These are phyloP conservation scores for Dictyostelium citrinum DNA, from an alignment of 78 protist species.

Conservation along the genomic window DNA sequence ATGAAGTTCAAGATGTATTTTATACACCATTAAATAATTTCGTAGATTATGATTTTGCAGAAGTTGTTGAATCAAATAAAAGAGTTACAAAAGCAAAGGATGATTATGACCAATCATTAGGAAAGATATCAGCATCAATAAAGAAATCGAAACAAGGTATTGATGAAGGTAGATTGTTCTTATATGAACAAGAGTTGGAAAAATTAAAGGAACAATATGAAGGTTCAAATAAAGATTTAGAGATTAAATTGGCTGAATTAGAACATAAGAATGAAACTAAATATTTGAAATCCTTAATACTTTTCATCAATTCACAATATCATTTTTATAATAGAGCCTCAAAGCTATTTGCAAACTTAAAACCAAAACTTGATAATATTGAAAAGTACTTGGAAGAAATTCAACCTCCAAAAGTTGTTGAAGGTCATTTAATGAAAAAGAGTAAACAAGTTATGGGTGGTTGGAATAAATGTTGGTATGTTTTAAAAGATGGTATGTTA, in stretches of 20 bases:
- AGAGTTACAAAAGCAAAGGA: constrained; percentile 51
- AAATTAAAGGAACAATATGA: constrained; percentile 48
- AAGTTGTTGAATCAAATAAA: constrained; percentile 68
- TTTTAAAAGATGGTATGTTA: constrained; percentile 79
- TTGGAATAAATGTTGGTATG: constrained; percentile 81
- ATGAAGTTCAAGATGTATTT: constrained; percentile 76
- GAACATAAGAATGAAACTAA: constrained; percentile 69
- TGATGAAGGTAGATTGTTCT: constrained; percentile 38
- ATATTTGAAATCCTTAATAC: constrained; percentile 39
- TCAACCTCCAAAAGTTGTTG: constrained; percentile 76
- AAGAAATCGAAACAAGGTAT: constrained; percentile 52
- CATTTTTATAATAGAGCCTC: constrained; percentile 53
- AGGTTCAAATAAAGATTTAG: constrained; percentile 49
- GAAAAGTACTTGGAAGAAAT: constrained; percentile 59
- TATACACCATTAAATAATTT: constrained; percentile 69
- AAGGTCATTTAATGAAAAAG: constrained; percentile 76
- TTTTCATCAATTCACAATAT: constrained; percentile 60
- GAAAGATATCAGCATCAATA: constrained; percentile 49
- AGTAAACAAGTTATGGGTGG: constrained; percentile 78
- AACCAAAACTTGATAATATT: constrained; percentile 49
- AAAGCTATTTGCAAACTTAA: constrained; percentile 33
- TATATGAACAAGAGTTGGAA: constrained; percentile 64
- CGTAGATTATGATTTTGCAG: constrained; percentile 76
- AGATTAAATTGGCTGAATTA: constrained; percentile 36
- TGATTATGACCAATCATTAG: constrained; percentile 53